Evolutionary conservation across 169 alveolate genomes (phyloP).

Genomic region (Eimeria zaria): DNA sequence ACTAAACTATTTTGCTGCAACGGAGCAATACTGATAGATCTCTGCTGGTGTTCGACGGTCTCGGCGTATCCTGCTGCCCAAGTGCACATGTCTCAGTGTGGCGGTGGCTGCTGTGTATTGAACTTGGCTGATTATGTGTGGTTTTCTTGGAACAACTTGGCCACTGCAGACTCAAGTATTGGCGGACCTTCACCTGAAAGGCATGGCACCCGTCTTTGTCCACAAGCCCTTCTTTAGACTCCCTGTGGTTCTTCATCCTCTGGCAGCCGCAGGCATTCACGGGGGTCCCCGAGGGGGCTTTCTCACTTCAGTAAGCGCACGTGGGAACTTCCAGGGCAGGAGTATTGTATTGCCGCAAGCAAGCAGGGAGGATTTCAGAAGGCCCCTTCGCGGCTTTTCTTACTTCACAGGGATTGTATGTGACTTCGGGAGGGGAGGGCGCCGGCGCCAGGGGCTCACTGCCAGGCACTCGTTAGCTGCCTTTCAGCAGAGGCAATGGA

Average conservation of each 20-base stretch:
- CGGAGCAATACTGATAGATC: too few relatives aligned
- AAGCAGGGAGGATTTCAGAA: neutral
- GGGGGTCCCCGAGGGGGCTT: neutral
- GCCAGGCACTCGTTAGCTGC: neutral
- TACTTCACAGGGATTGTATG: neutral
- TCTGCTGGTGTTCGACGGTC: neutral
- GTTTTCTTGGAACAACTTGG: neutral
- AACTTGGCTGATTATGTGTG: neutral
- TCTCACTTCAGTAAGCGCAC: neutral
- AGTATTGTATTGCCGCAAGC: neutral
- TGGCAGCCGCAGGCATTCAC: slow-evolving; percentile 34
- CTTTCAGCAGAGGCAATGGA: too few relatives aligned
- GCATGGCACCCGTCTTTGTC: slow-evolving; percentile 71
- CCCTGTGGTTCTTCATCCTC: slow-evolving; percentile 63
- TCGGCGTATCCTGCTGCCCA: neutral
- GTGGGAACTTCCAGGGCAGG: neutral
- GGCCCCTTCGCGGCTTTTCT: neutral
- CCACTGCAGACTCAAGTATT: slow-evolving; percentile 43
- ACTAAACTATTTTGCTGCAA: neutral
- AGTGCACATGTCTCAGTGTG: neutral
- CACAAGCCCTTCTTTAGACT: slow-evolving; percentile 44
- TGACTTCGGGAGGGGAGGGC: neutral
- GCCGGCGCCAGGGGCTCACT: neutral
- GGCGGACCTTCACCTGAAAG: slow-evolving; percentile 74
- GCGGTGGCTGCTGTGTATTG: neutral